phyloP scores from a whole-genome alignment of 148 eudicot genomes.

The Fagopyrum tataricum region DNA sequence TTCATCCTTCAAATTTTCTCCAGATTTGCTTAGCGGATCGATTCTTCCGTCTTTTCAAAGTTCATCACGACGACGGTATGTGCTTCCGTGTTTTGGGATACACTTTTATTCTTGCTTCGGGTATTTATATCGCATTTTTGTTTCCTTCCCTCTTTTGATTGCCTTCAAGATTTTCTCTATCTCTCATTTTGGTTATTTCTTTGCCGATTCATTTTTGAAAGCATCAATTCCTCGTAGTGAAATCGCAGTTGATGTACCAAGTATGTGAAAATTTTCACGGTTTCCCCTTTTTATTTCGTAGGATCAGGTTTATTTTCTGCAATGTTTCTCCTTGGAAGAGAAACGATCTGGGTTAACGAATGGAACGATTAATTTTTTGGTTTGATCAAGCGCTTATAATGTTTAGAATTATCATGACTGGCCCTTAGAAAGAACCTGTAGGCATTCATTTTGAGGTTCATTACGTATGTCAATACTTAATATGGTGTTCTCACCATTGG shows the following conservation, averaged over 20 bases:
- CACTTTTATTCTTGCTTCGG: conserved; percentile 19
- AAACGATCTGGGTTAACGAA: not conserved
- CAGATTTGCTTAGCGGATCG: not conserved
- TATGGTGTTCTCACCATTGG: not conserved
- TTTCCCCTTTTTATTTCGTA: not conserved
- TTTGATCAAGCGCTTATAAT: not conserved
- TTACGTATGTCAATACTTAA: not conserved
- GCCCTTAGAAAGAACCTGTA: not conserved
- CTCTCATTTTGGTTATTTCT: not conserved
- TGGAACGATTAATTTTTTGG: not conserved
- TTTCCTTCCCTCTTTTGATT: not conserved
- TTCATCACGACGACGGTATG: conserved; percentile 32
- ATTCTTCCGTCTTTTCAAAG: conserved; percentile 26
- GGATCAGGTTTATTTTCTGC: not conserved
- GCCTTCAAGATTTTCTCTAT: not conserved
- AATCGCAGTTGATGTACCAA: not conserved
- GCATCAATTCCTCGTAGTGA: not conserved
- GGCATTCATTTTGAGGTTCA: not conserved
- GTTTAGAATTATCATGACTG: not conserved
- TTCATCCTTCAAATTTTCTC: not conserved
- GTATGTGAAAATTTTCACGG: not conserved
- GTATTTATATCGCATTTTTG: not conserved
- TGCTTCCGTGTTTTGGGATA: conserved; percentile 25
- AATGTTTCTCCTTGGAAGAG: not conserved
- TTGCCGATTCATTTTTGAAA: not conserved